A percentile compares a stretch with the other conserved stretches of the same genome.
These are phyloP conservation scores for Phytophthora cactorum DNA, from an alignment of 352 stramenopile species.

Conservation along the genomic window DNA sequence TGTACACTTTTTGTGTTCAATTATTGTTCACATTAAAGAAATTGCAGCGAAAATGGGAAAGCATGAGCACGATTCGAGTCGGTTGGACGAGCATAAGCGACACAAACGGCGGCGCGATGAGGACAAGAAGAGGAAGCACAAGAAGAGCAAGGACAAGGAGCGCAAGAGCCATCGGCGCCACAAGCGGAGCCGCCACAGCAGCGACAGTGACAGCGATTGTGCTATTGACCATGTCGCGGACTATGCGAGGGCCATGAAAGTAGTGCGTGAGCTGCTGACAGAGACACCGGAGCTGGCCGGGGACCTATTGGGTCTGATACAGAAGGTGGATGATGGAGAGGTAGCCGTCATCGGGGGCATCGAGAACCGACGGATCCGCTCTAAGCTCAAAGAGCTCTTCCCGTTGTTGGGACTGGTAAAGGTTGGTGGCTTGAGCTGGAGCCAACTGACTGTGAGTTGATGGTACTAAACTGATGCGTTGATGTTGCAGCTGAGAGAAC, in stretches of 20 bases:
- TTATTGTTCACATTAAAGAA: too few species aligned
- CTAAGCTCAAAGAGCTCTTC: slow-evolving; percentile 72
- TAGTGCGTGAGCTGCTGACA: slow-evolving; percentile 61
- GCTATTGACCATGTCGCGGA: slow-evolving; percentile 23
- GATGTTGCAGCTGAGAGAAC: slow-evolving; percentile 44
- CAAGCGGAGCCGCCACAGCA: slow-evolving; percentile 20
- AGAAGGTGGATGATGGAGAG: slow-evolving; percentile 81
- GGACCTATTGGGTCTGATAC: slow-evolving; percentile 71
- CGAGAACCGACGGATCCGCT: slow-evolving; percentile 71
- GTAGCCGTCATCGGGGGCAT: slow-evolving; percentile 80
- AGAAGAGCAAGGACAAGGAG: slow-evolving; percentile 41
- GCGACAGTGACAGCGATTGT: slow-evolving; percentile 20
- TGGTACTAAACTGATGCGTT: slow-evolving; percentile 1
- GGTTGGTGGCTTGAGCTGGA: slow-evolving; percentile 28
- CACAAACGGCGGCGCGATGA: slow-evolving; percentile 40
- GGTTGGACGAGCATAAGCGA: slow-evolving; percentile 42
- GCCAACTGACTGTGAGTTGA: background rate
- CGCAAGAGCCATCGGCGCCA: slow-evolving; percentile 25
- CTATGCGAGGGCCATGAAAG: slow-evolving; percentile 45
- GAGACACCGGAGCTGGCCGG: slow-evolving; percentile 70
- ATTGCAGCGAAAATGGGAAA: slow-evolving; percentile 28
- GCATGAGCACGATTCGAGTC: slow-evolving; percentile 31
- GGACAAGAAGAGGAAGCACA: slow-evolving; percentile 46
- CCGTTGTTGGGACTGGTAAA: slow-evolving; percentile 73
- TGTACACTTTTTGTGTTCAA: too few species aligned